Conservation (phyloP, 106 monocot genomes). For the Amphibolis antarctica region DNA sequence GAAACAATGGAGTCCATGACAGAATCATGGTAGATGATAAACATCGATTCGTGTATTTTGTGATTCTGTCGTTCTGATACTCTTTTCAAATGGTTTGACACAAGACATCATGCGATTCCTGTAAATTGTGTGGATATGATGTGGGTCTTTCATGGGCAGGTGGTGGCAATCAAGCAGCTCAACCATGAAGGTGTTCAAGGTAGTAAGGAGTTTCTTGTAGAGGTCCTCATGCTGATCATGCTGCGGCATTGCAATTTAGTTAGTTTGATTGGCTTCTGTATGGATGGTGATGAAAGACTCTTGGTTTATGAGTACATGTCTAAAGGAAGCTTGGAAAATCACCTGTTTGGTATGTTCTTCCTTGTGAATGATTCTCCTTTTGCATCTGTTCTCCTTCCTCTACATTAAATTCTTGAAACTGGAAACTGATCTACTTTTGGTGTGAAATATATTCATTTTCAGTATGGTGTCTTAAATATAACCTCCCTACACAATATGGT, state of each 20-base stretch:
- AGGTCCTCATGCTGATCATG: constrained; percentile 66
- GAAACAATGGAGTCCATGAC: neutral
- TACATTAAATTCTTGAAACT: neutral
- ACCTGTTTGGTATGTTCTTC: constrained; percentile 45
- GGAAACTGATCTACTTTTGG: too few relatives aligned
- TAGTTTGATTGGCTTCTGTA: constrained; percentile 62
- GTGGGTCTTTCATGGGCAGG: constrained; percentile 20
- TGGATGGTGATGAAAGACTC: constrained; percentile 68
- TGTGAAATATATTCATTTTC: too few relatives aligned
- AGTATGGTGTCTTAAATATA: too few relatives aligned
- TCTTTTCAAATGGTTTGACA: neutral
- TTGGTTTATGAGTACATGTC: constrained; percentile 88
- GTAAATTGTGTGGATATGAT: neutral
- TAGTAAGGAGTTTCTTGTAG: constrained; percentile 66
- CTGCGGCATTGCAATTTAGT: constrained; percentile 57
- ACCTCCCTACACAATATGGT: too few relatives aligned
- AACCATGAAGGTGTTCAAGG: constrained; percentile 65
- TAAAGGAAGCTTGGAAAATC: constrained; percentile 72
- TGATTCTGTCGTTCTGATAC: neutral
- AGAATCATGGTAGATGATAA: neutral
- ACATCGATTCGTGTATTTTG: neutral
- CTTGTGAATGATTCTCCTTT: neutral
- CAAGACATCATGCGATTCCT: too few relatives aligned
- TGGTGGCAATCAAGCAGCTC: constrained; percentile 74
- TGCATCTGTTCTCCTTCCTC: neutral